phyloP scores from a whole-genome alignment of 768 basidiomycete genomes.

The Leucocoprinus birnbaumii region DNA sequence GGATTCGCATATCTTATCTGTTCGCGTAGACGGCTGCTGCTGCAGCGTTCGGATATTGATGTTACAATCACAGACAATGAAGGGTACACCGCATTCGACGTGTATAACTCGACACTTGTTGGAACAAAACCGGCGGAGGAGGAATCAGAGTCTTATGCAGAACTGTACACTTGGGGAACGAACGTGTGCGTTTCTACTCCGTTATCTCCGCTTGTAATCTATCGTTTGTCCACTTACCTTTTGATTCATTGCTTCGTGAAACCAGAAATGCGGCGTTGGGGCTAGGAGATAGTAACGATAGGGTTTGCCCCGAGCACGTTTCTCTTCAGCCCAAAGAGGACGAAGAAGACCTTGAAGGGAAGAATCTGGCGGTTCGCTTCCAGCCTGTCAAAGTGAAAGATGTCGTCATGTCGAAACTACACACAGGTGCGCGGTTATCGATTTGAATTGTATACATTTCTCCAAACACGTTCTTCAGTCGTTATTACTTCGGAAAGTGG shows the following conservation, averaged over 20 bases:
- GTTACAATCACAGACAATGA: constrained; percentile 74
- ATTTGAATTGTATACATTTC: neutral
- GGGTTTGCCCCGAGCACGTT: constrained; percentile 76
- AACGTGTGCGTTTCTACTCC: constrained; percentile 53
- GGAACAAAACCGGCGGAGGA: constrained; percentile 55
- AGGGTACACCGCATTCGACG: constrained; percentile 88
- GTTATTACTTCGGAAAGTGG: constrained; percentile 71
- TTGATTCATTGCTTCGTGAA: too few relatives aligned
- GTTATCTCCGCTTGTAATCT: neutral
- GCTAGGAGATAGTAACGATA: constrained; percentile 74
- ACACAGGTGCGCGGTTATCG: constrained; percentile 57
- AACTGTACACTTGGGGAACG: constrained; percentile 85
- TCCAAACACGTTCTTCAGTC: constrained; percentile 26
- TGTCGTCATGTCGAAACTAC: constrained; percentile 82
- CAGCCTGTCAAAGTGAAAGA: constrained; percentile 59
- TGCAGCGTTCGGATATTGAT: constrained; percentile 76
- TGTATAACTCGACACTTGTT: constrained; percentile 87
- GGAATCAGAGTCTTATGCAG: constrained; percentile 35
- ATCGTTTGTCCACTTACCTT: neutral
- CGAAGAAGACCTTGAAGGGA: constrained; percentile 18
- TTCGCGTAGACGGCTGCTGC: constrained; percentile 39
- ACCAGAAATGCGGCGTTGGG: constrained; percentile 89
- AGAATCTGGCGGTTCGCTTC: constrained; percentile 47
- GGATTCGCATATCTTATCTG: constrained; percentile 2
- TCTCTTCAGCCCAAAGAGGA: constrained; percentile 40